A percentile compares a stretch with the other conserved stretches of the same genome.
Conservation (phyloP, 208 protist genomes). For the Phytomonas serpens region DNA sequence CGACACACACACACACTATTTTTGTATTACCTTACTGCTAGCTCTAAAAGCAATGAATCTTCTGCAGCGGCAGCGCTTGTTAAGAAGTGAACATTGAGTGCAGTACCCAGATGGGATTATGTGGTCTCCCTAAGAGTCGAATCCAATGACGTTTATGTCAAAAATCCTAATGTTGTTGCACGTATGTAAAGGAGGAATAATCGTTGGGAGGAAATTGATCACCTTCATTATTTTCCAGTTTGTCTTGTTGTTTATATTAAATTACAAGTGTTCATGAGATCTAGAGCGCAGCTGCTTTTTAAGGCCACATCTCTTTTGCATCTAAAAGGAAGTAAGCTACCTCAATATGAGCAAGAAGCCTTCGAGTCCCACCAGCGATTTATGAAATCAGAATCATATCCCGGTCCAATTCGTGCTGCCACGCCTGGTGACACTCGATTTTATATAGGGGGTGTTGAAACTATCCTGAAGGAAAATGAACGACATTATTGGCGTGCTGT, state of each 20-base stretch:
- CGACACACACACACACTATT: too few species aligned
- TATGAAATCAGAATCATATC: slow-evolving; percentile 56
- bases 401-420: slow-evolving; percentile 60
- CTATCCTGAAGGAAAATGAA: slow-evolving; percentile 70
- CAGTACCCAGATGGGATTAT: neutral
- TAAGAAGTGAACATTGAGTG: neutral
- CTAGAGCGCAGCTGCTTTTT: slow-evolving; percentile 5
- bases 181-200: neutral
- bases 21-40: too few species aligned
- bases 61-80: neutral
- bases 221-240: neutral
- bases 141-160: neutral
- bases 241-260: neutral
- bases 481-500: slow-evolving; percentile 85
- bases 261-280: slow-evolving; percentile 11
- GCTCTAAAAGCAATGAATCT: too few species aligned
- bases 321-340: slow-evolving; percentile 28
- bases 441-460: slow-evolving; percentile 63
- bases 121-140: neutral
- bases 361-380: slow-evolving; percentile 60
- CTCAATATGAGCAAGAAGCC: slow-evolving; percentile 71
- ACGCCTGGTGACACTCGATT: slow-evolving; percentile 84
- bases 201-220: neutral
- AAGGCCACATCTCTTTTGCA: slow-evolving; percentile 10
- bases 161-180: neutral